Base-by-base conservation (phyloP, 441 rosid genomes). In the Raphanus hybrid region DNA sequence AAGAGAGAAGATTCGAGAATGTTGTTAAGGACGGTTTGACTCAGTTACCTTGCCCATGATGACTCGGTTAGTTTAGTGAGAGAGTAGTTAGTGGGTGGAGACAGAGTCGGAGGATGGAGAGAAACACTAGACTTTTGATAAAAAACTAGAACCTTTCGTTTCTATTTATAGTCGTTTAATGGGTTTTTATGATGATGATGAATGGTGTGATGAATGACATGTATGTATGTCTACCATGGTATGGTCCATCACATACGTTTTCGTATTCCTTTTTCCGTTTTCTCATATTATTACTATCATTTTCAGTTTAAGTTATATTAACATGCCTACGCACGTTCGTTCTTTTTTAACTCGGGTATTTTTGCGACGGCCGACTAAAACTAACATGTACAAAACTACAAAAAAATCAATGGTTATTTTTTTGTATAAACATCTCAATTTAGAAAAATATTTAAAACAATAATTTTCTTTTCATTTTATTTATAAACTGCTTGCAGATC, bases 81-180 rank as follows among this genome's bases (percentile, higher is more conserved):
- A 55, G 60, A 55, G 60, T 55, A 55, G 60, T 55, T 55, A 55
- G 60, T 55, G 60, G 60, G 60, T 16, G 60, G 59, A 55, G 27
- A 55, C 27, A 55, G 60, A 55, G 60, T 55, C 60, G 60, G 60
- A 55, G 60, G 60, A 8, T 7, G 0, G 60, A 55, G 60, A 55
- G 60, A 55, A 55, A 15, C 58, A 15, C 58, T 3, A 15, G 9
- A 6, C 58, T 54, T 54, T 54, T 15, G 23, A 2, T 18, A 23
- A 54, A 15, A 54, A 18, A 8, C 27, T 16, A 55, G 26, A 41
- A 55, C 60, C 60, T 55, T 55, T 55, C 60, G 60, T 18, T 55
- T 55, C 12, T 55, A 55, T 55, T 55, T 55, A 55, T 55, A 55
- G 60, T 55, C 9, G 57, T 14, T 14, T 50, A 48, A 48, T n/a